Percentiles rank a stretch among this genome's conserved stretches.
Conservation (phyloP, 768 basidiomycete species). For the Lyophyllum semitale region DNA sequence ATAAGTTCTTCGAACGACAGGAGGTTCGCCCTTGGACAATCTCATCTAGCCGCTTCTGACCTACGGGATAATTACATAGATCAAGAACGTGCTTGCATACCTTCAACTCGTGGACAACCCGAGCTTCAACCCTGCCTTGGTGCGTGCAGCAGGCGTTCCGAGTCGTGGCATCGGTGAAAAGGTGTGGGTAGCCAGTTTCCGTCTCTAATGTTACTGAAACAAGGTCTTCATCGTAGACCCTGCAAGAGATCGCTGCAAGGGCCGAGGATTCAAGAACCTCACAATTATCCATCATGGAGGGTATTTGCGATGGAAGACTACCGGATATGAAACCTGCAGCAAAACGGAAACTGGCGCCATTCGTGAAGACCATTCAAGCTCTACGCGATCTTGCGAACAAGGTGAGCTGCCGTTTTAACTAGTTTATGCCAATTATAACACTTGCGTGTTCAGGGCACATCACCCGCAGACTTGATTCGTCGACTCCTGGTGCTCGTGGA, state of each 20-base stretch:
- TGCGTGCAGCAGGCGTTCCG: constrained; percentile 72
- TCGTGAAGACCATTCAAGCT: constrained; percentile 56
- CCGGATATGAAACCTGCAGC: constrained; percentile 69
- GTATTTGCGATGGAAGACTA: constrained; percentile 59
- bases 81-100: constrained; percentile 83
- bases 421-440: neutral
- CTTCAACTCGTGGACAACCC: constrained; percentile 83
- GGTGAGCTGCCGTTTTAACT: constrained; percentile 34
- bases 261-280: constrained; percentile 55
- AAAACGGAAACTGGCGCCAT: constrained; percentile 61
- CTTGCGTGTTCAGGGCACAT: constrained; percentile 43
- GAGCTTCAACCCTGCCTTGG: constrained; percentile 65
- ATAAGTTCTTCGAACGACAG: constrained; percentile 84
- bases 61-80: constrained; percentile 35
- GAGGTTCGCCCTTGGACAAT: constrained; percentile 48
- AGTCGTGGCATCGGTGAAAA: constrained; percentile 77
- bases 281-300: constrained; percentile 60
- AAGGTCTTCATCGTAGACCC: constrained; percentile 41
- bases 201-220: neutral
- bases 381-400: constrained; percentile 55
- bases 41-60: constrained; percentile 65
- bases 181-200: constrained; percentile 35
- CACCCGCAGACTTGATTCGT: constrained; percentile 66
- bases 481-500: constrained; percentile 55
- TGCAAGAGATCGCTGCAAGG: constrained; percentile 54